Evolutionary conservation across 2,329 filamentous ascomycete genomes (phyloP).

Genomic region (Onygenales sp.): DNA sequence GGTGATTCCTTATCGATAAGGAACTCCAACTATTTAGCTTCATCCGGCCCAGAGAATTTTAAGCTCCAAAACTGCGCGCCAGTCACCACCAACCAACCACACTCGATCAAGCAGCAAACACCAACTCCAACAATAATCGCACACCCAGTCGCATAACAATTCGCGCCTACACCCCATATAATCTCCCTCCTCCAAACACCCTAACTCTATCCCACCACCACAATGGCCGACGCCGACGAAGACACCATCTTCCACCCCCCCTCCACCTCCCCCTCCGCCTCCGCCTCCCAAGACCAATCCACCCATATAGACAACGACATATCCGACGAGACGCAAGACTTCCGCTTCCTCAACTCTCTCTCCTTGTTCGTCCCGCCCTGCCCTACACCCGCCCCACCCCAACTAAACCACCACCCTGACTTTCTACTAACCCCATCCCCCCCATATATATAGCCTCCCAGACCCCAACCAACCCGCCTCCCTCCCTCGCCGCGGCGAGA

Average conservation of each 20-base stretch:
- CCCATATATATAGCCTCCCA: conserved; percentile 11
- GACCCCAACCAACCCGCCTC: conserved; percentile 28
- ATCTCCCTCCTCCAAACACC: neutral
- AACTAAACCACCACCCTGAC: neutral
- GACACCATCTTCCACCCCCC: conserved; percentile 25
- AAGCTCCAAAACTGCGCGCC: neutral
- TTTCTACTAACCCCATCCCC: neutral
- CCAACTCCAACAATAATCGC: neutral
- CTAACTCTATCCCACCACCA: neutral
- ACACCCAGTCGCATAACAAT: too few species aligned
- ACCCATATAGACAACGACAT: conserved; percentile 49
- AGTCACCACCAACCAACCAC: neutral
- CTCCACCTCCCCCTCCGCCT: conserved; percentile 2
- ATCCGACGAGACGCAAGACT: conserved; percentile 79
- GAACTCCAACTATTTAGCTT: neutral
- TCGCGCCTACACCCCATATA: neutral
- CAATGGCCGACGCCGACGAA: conserved; percentile 34
- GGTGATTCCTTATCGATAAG: neutral
- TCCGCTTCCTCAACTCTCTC: conserved; percentile 58
- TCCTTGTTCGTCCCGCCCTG: conserved; percentile 33
- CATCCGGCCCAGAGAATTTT: neutral
- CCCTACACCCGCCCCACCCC: neutral
- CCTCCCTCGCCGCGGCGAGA: conserved; percentile 83
- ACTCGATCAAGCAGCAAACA: neutral
- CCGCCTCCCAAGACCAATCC: conserved; percentile 17